Conservation (phyloP, 1,139 yeast species). For the Sugiyamaella neomexicana region DNA sequence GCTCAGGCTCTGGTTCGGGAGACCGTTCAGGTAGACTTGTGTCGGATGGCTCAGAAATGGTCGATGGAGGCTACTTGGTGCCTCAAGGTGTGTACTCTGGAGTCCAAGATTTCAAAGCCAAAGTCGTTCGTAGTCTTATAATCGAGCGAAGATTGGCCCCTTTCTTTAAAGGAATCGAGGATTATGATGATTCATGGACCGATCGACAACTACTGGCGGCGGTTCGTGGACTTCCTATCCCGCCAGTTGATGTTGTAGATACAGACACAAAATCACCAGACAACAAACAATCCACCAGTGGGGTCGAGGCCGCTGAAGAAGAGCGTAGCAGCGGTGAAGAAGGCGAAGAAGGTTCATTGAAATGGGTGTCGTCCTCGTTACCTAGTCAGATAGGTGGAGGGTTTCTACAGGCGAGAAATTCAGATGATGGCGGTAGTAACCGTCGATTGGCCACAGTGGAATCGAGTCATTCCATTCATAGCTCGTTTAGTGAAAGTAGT, state of each 20-base stretch:
- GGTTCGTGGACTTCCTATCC: slow-evolving; percentile 42
- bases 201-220: slow-evolving; percentile 65
- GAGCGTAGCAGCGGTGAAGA: background rate
- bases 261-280: background rate
- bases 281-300: background rate
- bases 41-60: slow-evolving; percentile 44
- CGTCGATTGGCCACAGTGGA: background rate
- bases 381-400: slow-evolving; percentile 7
- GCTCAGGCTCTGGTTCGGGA: too few species aligned
- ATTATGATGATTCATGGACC: slow-evolving; percentile 72
- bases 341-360: background rate
- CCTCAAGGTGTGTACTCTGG: slow-evolving; percentile 85
- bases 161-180: slow-evolving; percentile 86
- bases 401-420: slow-evolving; percentile 6
- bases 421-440: slow-evolving; percentile 5
- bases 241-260: slow-evolving; percentile 18
- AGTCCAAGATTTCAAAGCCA: slow-evolving; percentile 71
- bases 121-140: slow-evolving; percentile 67
- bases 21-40: slow-evolving; percentile 25
- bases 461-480: slow-evolving; percentile 8
- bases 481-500: slow-evolving; percentile 4
- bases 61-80: slow-evolving; percentile 56
- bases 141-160: slow-evolving; percentile 76
- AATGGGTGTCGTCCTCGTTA: slow-evolving; percentile 14
- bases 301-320: background rate